Evolutionary conservation across 257 asterid genomes (phyloP), one percentile per base, ranked within the genome.

Genomic region (Anisodus acutangulus): DNA sequence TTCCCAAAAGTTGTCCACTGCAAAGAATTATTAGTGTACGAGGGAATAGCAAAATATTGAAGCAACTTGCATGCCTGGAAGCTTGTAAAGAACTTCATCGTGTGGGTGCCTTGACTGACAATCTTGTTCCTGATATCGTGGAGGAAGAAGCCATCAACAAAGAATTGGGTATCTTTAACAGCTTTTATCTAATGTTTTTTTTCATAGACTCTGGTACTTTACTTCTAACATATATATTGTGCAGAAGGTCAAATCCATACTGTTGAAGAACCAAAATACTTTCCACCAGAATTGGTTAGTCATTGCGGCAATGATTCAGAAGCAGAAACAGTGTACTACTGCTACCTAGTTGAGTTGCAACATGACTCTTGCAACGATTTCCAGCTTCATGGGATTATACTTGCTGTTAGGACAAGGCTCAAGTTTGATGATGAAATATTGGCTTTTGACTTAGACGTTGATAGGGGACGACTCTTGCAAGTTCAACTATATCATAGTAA

Each of bases 11-110:
- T 90, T 92, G 91, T 87, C 98, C 95, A 0, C 26, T 95, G 70
- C 91, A 72, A 87, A 53, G 71, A n/a, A 60, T 91, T 22, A 49
- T 74, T 22, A 82, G 57, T 1, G 94, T 90, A 51, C 67, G 84
- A 57, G 97, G 93, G 39, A 81, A 82, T 45, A 3, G 17, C 53
- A 90, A 91, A 85, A 47, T 64, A 11, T 82, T 91, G 70, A 94
- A 85, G 93, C 93, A 93, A 89, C 91, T 91, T 43, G 99, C 94
- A 43, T 91, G 97, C 88, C 87, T 95, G 12, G 94, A 93, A 90
- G 98, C 97, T 57, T 95, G 99, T 87, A 93, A 89, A 89, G 85
- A 91, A 81, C 98, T 95, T 82, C 98, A 95, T 90, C 82, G 87
- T 82, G 87, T 87, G 64, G 88, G 92, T 74, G 93, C 95, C 6